phyloP scores from a whole-genome alignment of 805 yeast genomes.

The Saccharomycopsis microspora region DNA sequence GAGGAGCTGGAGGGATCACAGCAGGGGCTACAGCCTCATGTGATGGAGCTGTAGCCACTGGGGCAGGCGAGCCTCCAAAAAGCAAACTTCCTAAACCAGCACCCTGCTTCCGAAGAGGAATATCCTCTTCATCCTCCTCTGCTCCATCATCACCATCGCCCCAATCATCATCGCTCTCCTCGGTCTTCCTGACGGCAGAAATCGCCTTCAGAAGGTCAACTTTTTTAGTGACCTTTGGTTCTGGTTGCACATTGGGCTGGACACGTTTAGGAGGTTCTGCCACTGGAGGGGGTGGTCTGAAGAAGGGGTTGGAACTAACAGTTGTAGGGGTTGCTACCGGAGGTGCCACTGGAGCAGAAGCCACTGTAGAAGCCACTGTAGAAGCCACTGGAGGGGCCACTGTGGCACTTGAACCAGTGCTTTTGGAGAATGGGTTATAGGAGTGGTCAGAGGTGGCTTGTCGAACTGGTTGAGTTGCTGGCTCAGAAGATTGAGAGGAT shows the following conservation, averaged over 20 bases:
- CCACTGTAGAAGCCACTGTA: not conserved
- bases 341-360: not conserved
- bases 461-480: not conserved
- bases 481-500: constrained; percentile 6
- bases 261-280: constrained; percentile 1
- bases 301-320: not conserved
- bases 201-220: not conserved
- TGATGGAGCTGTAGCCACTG: not conserved
- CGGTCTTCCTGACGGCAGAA: too few species aligned
- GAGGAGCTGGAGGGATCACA: not conserved
- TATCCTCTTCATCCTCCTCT: constrained; percentile 15
- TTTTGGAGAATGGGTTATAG: constrained; percentile 10
- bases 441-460: not conserved
- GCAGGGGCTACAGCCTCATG: not conserved
- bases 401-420: not conserved
- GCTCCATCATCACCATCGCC: constrained; percentile 12
- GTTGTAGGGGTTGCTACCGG: not conserved
- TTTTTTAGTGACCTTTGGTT: constrained; percentile 6
- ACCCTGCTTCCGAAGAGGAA: constrained; percentile 11
- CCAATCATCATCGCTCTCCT: constrained; percentile 15
- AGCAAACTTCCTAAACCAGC: constrained; percentile 12
- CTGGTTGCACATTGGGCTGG: constrained; percentile 13
- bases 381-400: constrained; percentile 1
- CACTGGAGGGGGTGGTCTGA: not conserved
- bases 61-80: constrained; percentile 9